Base-by-base conservation (phyloP, 2,329 filamentous ascomycete species). In the Apiospora arundinis region DNA sequence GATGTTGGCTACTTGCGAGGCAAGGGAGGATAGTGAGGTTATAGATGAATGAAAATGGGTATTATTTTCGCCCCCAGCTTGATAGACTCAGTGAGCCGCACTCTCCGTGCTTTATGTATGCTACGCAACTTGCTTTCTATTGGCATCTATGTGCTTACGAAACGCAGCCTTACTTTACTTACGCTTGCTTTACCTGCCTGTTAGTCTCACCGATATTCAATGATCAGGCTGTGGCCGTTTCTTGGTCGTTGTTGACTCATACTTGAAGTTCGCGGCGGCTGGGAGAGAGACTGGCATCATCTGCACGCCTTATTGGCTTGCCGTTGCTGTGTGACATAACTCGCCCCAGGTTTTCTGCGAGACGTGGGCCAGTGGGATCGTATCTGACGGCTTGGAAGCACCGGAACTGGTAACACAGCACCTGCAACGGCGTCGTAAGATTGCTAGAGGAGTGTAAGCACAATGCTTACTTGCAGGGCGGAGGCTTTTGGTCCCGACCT, bases 181-280 rank as follows among this genome's bases (percentile, higher is more conserved):
- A 32, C 52, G 18, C 7, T 63, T 32, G 9, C 56, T 32, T 37
- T 52, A 28, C 23, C 12, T 12, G 48, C 12, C 32, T 63, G 56
- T 40, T 63, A 63, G 56, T 63, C 56, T 63, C 56, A 63, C 56
- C 56, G 56, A 63, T 40, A 63, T 63, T 40, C 52, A 32, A 9
- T 12, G 56, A 63, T 12, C 56, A 63, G 56, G 56, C 56, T 63
- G 28, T 28, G n/a, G 32, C 25, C 52, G 16, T 37, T 28, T 11
- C 32, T 7, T 37, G 28, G 32, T 60, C 28, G 52, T 60, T 21
- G 52, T 60, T 60, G 52, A 60, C 52, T 60, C 52, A 60, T 25
- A 56, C 28, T 12, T 32, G 42, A 14, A 45, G 12, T 9, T 56
- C 49, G 23, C 49, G 49, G 28, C 16, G 32, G 25, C 25, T 18